A percentile compares a stretch with the other conserved stretches of the same genome.
phyloP scores from a whole-genome alignment of 495 filamentous ascomycete species.

The Penicillium cosmopolitanum region DNA sequence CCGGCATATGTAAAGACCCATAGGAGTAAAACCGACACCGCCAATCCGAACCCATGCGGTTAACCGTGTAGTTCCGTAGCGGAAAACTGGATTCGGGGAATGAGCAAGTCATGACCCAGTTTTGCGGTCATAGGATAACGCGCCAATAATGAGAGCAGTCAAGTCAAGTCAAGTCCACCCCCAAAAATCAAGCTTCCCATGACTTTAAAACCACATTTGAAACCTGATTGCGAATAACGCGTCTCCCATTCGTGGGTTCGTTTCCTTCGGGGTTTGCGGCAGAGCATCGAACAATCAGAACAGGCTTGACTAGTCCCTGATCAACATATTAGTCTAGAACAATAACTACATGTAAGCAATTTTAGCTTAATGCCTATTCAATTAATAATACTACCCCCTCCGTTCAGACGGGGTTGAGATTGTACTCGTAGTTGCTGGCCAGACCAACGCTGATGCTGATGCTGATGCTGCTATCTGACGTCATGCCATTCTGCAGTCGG shows the following conservation, averaged over 20 bases:
- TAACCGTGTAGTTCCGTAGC: not conserved
- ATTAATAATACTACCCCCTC: too few species aligned
- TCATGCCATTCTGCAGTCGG: too few species aligned
- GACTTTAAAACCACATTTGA: not conserved
- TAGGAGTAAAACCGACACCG: too few species aligned
- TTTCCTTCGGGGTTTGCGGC: conserved; percentile 1
- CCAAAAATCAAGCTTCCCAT: not conserved
- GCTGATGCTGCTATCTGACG: too few species aligned
- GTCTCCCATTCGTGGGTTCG: conserved; percentile 8
- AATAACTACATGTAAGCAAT: too few species aligned
- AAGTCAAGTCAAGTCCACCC: not conserved
- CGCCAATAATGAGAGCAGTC: not conserved
- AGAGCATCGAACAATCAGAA: not conserved
- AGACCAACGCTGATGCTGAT: too few species aligned
- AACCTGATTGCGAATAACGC: not conserved
- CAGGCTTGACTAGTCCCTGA: too few species aligned
- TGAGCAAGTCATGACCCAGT: conserved; percentile 13
- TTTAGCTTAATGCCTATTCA: too few species aligned
- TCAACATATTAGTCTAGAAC: not conserved
- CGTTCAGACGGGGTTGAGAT: conserved; percentile 19
- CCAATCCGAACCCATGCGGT: not conserved
- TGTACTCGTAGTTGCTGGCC: not conserved
- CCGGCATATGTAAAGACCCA: not conserved
- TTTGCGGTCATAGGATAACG: conserved; percentile 7
- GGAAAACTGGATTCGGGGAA: conserved; percentile 4